Conservation (phyloP, 2,329 filamentous ascomycete species). For the Stagonosporopsis tanaceti region DNA sequence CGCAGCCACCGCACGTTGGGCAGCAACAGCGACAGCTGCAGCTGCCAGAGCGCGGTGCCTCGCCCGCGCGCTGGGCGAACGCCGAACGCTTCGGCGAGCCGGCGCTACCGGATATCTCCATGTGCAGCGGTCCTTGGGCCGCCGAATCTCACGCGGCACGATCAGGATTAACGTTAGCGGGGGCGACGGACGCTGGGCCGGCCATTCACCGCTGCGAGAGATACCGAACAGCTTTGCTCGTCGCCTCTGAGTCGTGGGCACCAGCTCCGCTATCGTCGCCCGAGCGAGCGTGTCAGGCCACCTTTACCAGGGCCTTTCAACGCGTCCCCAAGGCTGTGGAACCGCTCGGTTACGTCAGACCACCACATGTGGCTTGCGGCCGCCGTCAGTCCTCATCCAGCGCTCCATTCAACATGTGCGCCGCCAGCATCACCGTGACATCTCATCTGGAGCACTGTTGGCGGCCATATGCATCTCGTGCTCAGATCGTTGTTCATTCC, state of each 20-base stretch:
- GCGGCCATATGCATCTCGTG: background rate
- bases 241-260: constrained; percentile 11
- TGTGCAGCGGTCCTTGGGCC: constrained; percentile 13
- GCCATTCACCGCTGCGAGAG: constrained; percentile 17
- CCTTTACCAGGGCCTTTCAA: constrained; percentile 7
- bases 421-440: constrained; percentile 2
- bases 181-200: constrained; percentile 13
- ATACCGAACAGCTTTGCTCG: constrained; percentile 8
- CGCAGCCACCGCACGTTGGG: constrained; percentile 16
- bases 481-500: constrained; percentile 8
- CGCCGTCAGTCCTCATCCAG: constrained; percentile 9
- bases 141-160: constrained; percentile 21
- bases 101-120: constrained; percentile 19
- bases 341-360: constrained; percentile 18
- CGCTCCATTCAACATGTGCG: constrained; percentile 1
- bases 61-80: constrained; percentile 1
- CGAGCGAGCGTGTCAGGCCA: constrained; percentile 20
- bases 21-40: background rate
- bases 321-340: constrained; percentile 17
- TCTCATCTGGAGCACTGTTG: background rate
- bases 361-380: constrained; percentile 17
- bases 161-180: constrained; percentile 21
- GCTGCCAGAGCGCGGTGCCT: constrained; percentile 4
- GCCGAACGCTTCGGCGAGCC: background rate
- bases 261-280: constrained; percentile 13